These are phyloP conservation scores for Ophiocordyceps robertsii DNA, from an alignment of 2,329 filamentous ascomycete genomes.

Conservation along the genomic window DNA sequence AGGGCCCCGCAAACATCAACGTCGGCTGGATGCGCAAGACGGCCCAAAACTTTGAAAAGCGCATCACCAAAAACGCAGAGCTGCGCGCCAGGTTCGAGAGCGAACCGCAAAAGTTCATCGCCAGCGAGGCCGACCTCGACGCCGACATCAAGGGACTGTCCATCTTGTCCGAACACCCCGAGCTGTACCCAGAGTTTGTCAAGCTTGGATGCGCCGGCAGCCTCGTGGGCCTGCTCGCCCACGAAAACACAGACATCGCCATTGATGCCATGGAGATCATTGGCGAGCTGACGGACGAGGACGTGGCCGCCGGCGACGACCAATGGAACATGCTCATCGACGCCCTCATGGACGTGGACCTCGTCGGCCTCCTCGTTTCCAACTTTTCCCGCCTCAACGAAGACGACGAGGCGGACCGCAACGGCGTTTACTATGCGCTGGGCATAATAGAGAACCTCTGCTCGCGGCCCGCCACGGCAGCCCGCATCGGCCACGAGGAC, in stretches of 20 bases:
- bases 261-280: constrained; percentile 85
- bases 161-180: constrained; percentile 74
- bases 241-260: constrained; percentile 95
- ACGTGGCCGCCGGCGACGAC: constrained; percentile 65
- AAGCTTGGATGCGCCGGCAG: constrained; percentile 59
- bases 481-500: constrained; percentile 57
- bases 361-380: constrained; percentile 60
- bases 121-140: constrained; percentile 78
- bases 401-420: constrained; percentile 54
- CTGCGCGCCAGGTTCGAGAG: constrained; percentile 73
- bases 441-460: constrained; percentile 76
- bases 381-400: constrained; percentile 76
- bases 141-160: constrained; percentile 76
- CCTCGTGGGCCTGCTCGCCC: constrained; percentile 69
- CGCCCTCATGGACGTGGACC: constrained; percentile 51
- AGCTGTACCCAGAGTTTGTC: constrained; percentile 70
- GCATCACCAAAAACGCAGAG: constrained; percentile 82
- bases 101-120: constrained; percentile 73
- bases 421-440: constrained; percentile 77
- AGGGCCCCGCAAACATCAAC: constrained; percentile 63
- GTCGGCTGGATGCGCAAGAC: constrained; percentile 69
- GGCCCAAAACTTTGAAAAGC: constrained; percentile 75
- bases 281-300: constrained; percentile 83
- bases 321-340: constrained; percentile 71
- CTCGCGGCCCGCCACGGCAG: constrained; percentile 53